Conservation (phyloP, 805 yeast species). For the Phaffomyces thermotolerans region DNA sequence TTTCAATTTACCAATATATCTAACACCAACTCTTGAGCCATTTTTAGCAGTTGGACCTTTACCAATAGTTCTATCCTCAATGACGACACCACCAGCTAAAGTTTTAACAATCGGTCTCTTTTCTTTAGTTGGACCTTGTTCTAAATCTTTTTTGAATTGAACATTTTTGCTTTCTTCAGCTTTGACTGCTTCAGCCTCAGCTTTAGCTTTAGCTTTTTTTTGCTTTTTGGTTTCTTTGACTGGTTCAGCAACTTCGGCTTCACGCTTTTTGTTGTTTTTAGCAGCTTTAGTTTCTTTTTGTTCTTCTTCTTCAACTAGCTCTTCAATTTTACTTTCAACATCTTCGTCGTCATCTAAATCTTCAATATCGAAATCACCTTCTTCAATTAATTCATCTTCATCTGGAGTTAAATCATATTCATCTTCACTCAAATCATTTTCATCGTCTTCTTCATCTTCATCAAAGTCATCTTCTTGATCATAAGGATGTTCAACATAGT, state of each 20-base stretch:
- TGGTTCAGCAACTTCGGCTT: constrained; percentile 34
- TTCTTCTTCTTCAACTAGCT: constrained; percentile 53
- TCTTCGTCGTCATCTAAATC: constrained; percentile 56
- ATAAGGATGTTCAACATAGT: constrained; percentile 93
- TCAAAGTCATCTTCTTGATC: constrained; percentile 50
- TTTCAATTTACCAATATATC: constrained; percentile 96
- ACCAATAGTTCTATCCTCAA: constrained; percentile 90
- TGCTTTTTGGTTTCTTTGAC: constrained; percentile 24
- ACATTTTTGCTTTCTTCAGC: constrained; percentile 56
- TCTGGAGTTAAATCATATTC: constrained; percentile 70
- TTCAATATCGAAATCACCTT: constrained; percentile 33
- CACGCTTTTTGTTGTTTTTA: constrained; percentile 27
- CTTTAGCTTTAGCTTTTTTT: constrained; percentile 13
- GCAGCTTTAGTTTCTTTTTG: constrained; percentile 20
- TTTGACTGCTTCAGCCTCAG: constrained; percentile 7
- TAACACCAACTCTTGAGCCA: constrained; percentile 88
- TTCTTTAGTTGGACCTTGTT: constrained; percentile 77
- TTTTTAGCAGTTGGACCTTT: constrained; percentile 82
- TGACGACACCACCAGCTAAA: constrained; percentile 84
- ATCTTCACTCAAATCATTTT: constrained; percentile 23
- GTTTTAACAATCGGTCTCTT: constrained; percentile 67
- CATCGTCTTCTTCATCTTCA: constrained; percentile 36
- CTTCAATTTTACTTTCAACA: constrained; percentile 66
- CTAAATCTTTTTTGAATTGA: constrained; percentile 83
- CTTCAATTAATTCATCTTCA: constrained; percentile 55